Conservation (phyloP, 2,329 filamentous ascomycete genomes). For the Botrytis pseudocinerea region DNA sequence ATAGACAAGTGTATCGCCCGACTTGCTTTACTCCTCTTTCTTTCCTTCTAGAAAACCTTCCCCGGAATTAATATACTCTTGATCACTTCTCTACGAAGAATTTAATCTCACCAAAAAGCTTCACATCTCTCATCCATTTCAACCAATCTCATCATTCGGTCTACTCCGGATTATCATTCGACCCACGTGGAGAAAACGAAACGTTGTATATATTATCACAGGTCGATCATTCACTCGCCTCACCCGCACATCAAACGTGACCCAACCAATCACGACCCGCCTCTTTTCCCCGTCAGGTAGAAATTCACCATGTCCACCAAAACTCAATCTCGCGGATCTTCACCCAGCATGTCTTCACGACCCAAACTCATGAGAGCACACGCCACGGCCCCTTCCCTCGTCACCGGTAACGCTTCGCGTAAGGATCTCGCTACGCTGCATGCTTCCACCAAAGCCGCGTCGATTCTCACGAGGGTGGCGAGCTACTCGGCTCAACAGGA, state of each 20-base stretch:
- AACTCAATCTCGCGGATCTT: conserved; percentile 43
- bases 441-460: conserved; percentile 53
- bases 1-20: conserved; percentile 7
- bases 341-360: conserved; percentile 45
- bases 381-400: conserved; percentile 59
- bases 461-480: conserved; percentile 56
- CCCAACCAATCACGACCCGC: background rate
- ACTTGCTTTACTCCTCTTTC: conserved; percentile 8
- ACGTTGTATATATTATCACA: background rate
- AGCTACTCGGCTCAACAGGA: conserved; percentile 49
- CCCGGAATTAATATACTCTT: background rate
- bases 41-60: conserved; percentile 4
- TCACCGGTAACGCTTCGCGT: conserved; percentile 54
- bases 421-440: conserved; percentile 53
- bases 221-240: conserved; percentile 14
- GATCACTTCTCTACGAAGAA: conserved; percentile 2
- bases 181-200: conserved; percentile 19
- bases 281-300: background rate
- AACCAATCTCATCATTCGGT: conserved; percentile 10
- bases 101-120: background rate
- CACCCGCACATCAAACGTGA: background rate
- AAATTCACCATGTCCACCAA: conserved; percentile 41
- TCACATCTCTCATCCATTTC: conserved; percentile 1
- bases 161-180: conserved; percentile 12
- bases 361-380: conserved; percentile 56